These are phyloP conservation scores for Gossypium trilobum DNA, from an alignment of 441 rosid species.

Conservation along the genomic window DNA sequence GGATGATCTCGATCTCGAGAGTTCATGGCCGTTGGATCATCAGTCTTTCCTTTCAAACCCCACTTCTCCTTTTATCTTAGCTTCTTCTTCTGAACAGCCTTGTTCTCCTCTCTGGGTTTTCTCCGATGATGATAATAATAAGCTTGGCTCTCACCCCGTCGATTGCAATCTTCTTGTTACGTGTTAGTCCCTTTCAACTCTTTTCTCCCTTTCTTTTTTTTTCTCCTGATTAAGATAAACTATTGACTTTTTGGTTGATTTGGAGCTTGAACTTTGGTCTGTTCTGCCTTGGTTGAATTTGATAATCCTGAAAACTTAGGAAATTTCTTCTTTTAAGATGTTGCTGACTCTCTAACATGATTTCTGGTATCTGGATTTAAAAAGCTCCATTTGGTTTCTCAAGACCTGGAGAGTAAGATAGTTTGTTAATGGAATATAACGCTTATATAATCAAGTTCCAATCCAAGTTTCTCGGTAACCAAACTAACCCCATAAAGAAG, in stretches of 20 bases:
- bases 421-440: too few species aligned
- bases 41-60: conserved; percentile 37
- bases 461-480: background rate
- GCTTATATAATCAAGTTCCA: too few species aligned
- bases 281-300: background rate
- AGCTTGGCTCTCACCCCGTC: conserved; percentile 16
- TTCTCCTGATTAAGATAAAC: background rate
- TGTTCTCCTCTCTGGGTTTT: conserved; percentile 87
- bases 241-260: background rate
- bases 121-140: conserved; percentile 37
- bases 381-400: too few species aligned
- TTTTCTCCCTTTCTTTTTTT: background rate
- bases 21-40: conserved; percentile 67
- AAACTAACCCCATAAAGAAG: background rate
- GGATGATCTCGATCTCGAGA: conserved; percentile 65
- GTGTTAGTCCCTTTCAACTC: conserved; percentile 33
- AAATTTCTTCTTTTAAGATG: background rate
- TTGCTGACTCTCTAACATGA: too few species aligned
- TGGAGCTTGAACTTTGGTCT: background rate
- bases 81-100: conserved; percentile 55
- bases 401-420: too few species aligned
- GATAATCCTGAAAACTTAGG: background rate
- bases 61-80: conserved; percentile 39
- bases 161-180: conserved; percentile 29
- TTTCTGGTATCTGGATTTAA: too few species aligned